Evolutionary conservation across 768 basidiomycete species (phyloP), one percentile per base, ranked within the genome.

Genomic region (Podaxis pistillaris): DNA sequence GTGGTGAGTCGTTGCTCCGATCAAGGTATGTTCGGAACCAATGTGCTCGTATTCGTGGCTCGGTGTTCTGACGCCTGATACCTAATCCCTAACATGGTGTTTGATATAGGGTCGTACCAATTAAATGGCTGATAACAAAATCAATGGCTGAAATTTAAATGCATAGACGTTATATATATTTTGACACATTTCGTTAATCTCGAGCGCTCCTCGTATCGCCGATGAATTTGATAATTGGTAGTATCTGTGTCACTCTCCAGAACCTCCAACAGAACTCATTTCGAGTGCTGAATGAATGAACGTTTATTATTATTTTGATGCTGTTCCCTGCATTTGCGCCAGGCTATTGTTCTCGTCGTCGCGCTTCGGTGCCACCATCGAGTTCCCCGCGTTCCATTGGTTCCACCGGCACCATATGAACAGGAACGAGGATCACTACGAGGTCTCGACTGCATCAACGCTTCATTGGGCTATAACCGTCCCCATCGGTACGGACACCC

Each of bases 81-180:
- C 17, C 44, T 22, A 22, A 50, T 7, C 22, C 38, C 38, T 40
- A 24, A 19, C 19, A 38, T 30, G 6, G 36, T 40, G 15, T 46
- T 46, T 9, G 9, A 40, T 38, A 56, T 56, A 56, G 54, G 54
- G 54, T 40, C 37, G 37, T 24, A 8, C 30, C 22, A 24, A 37
- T 19, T 22, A 24, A 40, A 13, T 19, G 24, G 28, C 33, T 33
- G 33, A 33, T 33, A 19, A 28, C 22, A 57, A 41, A 13, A n/a
- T 49, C 36, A 50, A 50, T 9, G 41, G 41, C n/a, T 44, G 40
- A 26, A 46, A 47, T 40, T 19, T 47, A 2, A 33, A 33, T 33
- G 9, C 8, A 33, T 58, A 58, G 57, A 19, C 57, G 57, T 46
- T 58, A 58, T 58, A 38, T 56, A 46, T 24, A 24, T 50, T 50